Percentiles rank a stretch among this genome's conserved stretches.
Conservation (phyloP, 2,329 filamentous ascomycete species). For the Cladophialophora exuberans region DNA sequence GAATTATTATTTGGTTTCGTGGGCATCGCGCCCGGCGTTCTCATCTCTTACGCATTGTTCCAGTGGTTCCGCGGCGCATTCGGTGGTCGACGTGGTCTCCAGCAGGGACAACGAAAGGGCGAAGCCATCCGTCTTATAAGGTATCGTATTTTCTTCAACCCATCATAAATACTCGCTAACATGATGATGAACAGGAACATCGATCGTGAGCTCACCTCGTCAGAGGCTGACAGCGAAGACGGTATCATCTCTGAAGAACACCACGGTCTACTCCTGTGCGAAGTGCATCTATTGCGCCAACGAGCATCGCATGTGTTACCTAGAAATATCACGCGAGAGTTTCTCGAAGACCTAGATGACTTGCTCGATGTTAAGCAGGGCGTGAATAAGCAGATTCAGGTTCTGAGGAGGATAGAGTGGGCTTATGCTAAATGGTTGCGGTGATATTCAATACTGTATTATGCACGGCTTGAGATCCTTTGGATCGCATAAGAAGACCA, state of each 20-base stretch:
- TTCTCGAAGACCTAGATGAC: constrained; percentile 84
- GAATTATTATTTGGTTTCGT: constrained; percentile 96
- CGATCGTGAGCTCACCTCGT: constrained; percentile 74
- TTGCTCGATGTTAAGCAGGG: constrained; percentile 79
- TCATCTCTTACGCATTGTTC: constrained; percentile 76
- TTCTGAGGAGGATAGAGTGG: constrained; percentile 85
- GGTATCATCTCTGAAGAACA: constrained; percentile 87
- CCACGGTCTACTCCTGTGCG: constrained; percentile 85
- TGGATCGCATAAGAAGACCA: neutral
- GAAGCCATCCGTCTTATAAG: constrained; percentile 77
- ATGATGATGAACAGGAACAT: constrained; percentile 63
- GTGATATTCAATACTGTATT: constrained; percentile 5
- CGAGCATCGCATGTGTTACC: constrained; percentile 71
- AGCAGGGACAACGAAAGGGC: constrained; percentile 66
- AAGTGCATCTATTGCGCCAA: constrained; percentile 79
- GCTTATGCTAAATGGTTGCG: constrained; percentile 77
- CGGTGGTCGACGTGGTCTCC: constrained; percentile 70
- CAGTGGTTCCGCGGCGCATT: constrained; percentile 73
- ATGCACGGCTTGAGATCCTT: neutral
- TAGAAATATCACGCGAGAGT: constrained; percentile 75
- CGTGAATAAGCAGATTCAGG: constrained; percentile 74
- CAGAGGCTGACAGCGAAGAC: constrained; percentile 67
- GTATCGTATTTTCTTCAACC: constrained; percentile 38
- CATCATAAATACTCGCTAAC: neutral
- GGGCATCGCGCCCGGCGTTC: constrained; percentile 86